Evolutionary conservation across 2,329 filamentous ascomycete species (phyloP), one percentile per base, ranked within the genome.

Genomic region (Hypoxylon sp.): DNA sequence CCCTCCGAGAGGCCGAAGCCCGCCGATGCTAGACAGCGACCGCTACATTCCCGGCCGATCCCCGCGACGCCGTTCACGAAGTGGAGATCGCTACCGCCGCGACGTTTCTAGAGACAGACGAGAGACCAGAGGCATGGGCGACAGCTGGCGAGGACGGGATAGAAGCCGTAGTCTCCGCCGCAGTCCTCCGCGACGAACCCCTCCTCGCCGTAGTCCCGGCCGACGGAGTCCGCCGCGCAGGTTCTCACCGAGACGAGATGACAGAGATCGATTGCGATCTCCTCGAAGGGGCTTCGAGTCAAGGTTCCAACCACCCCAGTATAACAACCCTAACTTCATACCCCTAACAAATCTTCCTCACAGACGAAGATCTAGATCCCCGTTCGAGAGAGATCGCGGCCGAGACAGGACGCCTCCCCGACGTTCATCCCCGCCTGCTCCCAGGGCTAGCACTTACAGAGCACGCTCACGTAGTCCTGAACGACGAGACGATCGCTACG

Each of bases 311-410:
- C 60, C 63, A 61, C 65, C 70, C 69, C 66, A 63, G 34, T 41
- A 55, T 54, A 41, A 64, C 53, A 41, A 64, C 34, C 70, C 70
- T 56, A 76, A 76, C 55, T 41, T 41, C 64, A 72, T 72, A 41
- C 72, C 72, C 71, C 74, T 75, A 71, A 74, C 72, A 59, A 67
- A 30, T 61, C 50, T 69, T 60, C 72, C 65, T 32, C 61, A 67
- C 68, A 85, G 84, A 75, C 81, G 84, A 67, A 80, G 86, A 70
- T 88, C 86, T 23, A 81, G 86, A 50, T 88, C 86, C 32, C 85
- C 86, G 1, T 82, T 81, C 62, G 80, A 80, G 39, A 79, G 83
- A 73, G 84, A 86, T 63, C 81, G 80, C 43, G 67, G 78, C 27
- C 80, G 78, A 62, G 74, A 76, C 25, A 72, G 75, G 59, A 63